Evolutionary conservation across 441 rosid genomes (phyloP).

Genomic region (Eugenia klotzschiana): DNA sequence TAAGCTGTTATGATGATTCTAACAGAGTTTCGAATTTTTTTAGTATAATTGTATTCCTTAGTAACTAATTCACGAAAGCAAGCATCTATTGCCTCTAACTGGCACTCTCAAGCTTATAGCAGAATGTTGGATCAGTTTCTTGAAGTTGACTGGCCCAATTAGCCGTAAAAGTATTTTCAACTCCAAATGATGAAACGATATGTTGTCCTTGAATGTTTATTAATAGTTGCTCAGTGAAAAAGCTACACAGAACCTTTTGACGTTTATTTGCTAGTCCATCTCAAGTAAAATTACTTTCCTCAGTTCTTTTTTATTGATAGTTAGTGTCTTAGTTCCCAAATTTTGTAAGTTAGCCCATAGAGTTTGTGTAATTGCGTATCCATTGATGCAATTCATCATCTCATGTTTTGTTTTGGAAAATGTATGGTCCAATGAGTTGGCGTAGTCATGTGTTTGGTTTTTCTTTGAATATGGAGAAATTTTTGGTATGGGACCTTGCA

Average conservation of each 20-base stretch:
- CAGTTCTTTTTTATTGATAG: not conserved
- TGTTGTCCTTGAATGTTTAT: not conserved
- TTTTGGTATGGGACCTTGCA: not conserved
- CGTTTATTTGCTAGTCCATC: not conserved
- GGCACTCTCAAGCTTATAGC: not conserved
- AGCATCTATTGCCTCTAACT: not conserved
- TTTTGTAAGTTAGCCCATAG: not conserved
- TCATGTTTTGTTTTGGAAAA: not conserved
- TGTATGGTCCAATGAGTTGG: not conserved
- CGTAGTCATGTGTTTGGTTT: not conserved
- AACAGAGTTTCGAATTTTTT: not conserved
- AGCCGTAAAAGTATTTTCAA: not conserved
- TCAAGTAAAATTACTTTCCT: not conserved
- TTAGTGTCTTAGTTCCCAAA: not conserved
- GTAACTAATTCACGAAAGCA: not conserved
- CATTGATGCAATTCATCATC: not conserved
- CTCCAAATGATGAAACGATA: not conserved
- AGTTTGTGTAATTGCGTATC: not conserved
- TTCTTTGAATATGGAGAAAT: not conserved
- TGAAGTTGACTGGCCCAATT: not conserved
- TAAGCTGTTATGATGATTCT: constrained; percentile 6
- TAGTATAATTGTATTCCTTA: not conserved
- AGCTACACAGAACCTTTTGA: not conserved
- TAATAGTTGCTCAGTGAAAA: not conserved
- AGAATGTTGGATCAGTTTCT: not conserved